These are phyloP conservation scores for Termitomyces sp. DNA, from an alignment of 768 basidiomycete species.

Conservation along the genomic window DNA sequence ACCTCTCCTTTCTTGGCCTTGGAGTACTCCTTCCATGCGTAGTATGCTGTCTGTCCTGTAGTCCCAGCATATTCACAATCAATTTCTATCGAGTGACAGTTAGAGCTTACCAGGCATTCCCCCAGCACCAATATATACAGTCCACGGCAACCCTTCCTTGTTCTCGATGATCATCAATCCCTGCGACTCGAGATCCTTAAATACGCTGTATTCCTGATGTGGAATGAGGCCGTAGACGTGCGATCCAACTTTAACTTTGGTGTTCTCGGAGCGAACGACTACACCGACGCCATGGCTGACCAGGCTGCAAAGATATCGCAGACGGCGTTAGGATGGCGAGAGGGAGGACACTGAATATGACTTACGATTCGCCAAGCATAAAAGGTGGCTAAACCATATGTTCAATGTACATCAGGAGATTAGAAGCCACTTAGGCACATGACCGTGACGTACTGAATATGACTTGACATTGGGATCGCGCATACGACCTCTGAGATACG, in stretches of 20 bases:
- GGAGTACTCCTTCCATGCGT: conserved; percentile 36
- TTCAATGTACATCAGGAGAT: not conserved
- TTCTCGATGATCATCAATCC: conserved; percentile 29
- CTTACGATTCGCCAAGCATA: conserved; percentile 31
- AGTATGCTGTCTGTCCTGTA: conserved; percentile 32
- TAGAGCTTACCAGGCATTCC: conserved; percentile 47
- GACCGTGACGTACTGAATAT: conserved; percentile 17
- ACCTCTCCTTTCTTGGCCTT: conserved; percentile 35
- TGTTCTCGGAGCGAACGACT: conserved; percentile 36
- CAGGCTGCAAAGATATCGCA: conserved; percentile 15
- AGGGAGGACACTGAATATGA: not conserved
- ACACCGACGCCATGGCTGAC: conserved; percentile 33
- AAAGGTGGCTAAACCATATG: conserved; percentile 18
- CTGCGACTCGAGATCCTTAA: conserved; percentile 13
- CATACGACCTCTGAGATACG: conserved; percentile 38
- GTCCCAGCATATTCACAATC: not conserved
- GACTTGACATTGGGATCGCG: conserved; percentile 20
- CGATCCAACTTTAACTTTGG: conserved; percentile 27
- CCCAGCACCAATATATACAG: conserved; percentile 40
- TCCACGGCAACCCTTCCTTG: conserved; percentile 41
- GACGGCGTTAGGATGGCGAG: not conserved
- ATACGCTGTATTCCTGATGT: conserved; percentile 36
- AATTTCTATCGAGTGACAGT: not conserved
- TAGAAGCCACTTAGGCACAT: not conserved
- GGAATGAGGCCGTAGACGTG: conserved; percentile 31